These are phyloP conservation scores for Metarhizium anisopliae DNA, from an alignment of 2,329 filamentous ascomycete genomes.

Conservation along the genomic window DNA sequence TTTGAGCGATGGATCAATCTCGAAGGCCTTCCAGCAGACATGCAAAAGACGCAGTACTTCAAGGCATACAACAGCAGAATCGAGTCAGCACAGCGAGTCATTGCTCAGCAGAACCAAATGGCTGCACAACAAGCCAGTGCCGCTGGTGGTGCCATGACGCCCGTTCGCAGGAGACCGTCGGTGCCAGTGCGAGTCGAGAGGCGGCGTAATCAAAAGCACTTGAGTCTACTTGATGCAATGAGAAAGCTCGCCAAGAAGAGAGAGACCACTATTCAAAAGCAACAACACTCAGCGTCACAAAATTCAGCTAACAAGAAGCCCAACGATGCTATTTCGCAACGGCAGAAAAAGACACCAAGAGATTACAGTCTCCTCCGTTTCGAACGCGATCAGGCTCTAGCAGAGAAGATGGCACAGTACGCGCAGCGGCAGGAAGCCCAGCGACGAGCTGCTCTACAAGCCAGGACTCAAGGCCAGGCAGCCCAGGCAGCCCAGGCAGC, in stretches of 20 bases:
- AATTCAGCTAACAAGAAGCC: conserved; percentile 76
- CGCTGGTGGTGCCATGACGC: conserved; percentile 21
- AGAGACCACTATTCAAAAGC: conserved; percentile 77
- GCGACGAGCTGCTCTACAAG: conserved; percentile 40
- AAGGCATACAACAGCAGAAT: conserved; percentile 57
- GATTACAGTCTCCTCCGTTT: conserved; percentile 86
- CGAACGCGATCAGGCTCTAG: conserved; percentile 68
- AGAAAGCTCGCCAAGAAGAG: conserved; percentile 91
- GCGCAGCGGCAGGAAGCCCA: conserved; percentile 51
- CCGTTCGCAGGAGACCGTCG: conserved; percentile 58
- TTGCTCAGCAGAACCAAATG: conserved; percentile 44
- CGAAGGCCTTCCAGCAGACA: conserved; percentile 83
- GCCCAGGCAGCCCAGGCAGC: conserved; percentile 24
- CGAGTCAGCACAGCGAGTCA: conserved; percentile 47
- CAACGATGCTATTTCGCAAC: conserved; percentile 50
- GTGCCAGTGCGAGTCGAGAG: conserved; percentile 79
- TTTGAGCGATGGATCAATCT: conserved; percentile 94
- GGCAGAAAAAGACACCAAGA: conserved; percentile 65
- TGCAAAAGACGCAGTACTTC: conserved; percentile 95
- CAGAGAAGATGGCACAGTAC: conserved; percentile 48
- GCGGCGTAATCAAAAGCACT: conserved; percentile 74
- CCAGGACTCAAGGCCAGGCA: conserved; percentile 35
- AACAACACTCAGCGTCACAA: conserved; percentile 71
- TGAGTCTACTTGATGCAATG: conserved; percentile 89
- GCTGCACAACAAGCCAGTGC: conserved; percentile 41